These are phyloP conservation scores for Fusarium multiceps DNA, from an alignment of 2,329 filamentous ascomycete genomes.

Conservation along the genomic window DNA sequence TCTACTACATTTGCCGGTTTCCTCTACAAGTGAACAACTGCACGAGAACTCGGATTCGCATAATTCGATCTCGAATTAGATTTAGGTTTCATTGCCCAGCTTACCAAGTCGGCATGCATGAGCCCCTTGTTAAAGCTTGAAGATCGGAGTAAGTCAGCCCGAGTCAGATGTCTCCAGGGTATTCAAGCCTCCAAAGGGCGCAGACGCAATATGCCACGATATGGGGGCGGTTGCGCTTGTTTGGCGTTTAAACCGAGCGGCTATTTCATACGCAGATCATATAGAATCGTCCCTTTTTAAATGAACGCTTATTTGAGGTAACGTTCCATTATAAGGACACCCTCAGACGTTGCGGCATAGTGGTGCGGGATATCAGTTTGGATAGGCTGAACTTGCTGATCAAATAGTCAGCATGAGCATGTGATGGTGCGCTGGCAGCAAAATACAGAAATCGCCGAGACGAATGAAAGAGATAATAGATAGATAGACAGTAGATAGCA, in stretches of 20 bases:
- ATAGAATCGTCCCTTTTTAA: neutral
- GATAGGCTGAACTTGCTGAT: conserved; percentile 7
- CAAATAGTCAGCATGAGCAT: conserved; percentile 16
- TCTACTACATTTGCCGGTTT: neutral
- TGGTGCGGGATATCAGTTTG: neutral
- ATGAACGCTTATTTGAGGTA: conserved; percentile 2
- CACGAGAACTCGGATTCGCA: too few relatives aligned
- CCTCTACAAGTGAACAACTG: neutral
- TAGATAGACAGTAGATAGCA: neutral
- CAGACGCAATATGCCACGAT: conserved; percentile 5
- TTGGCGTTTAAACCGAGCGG: conserved; percentile 26
- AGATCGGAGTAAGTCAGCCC: neutral
- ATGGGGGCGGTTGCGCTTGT: conserved; percentile 26
- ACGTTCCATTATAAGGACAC: conserved; percentile 12
- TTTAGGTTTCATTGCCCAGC: neutral
- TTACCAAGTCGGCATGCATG: neutral
- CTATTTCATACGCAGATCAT: neutral
- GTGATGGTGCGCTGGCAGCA: neutral
- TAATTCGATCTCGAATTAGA: neutral
- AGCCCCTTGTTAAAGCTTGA: conserved; percentile 2
- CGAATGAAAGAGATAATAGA: neutral
- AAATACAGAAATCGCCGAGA: conserved; percentile 3
- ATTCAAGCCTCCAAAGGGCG: conserved; percentile 13
- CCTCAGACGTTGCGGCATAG: neutral
- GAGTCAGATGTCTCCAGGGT: conserved; percentile 15